phyloP scores from a whole-genome alignment of 306 rosid species.

The Vigna angularis region DNA sequence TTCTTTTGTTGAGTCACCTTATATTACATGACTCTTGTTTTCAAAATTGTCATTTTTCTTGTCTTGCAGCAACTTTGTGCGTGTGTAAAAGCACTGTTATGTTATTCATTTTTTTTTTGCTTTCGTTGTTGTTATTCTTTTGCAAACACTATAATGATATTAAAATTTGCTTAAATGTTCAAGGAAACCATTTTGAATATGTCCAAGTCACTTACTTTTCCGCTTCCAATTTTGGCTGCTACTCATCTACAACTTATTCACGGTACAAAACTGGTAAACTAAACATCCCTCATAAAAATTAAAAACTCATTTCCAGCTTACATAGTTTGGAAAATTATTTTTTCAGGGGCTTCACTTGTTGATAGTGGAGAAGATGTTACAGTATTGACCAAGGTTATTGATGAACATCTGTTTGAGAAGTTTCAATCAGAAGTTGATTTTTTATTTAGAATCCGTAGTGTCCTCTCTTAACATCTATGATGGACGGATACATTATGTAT shows the following conservation, averaged over 20 bases:
- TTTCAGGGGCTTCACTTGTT: slow-evolving; percentile 68
- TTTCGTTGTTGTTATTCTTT: slow-evolving; percentile 35
- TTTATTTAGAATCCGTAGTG: slow-evolving; percentile 22
- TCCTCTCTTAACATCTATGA: slow-evolving; percentile 9
- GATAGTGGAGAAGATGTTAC: slow-evolving; percentile 51
- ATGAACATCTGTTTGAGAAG: slow-evolving; percentile 32
- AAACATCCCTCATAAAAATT: slow-evolving; percentile 38
- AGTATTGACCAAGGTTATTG: slow-evolving; percentile 66
- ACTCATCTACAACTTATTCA: slow-evolving; percentile 85
- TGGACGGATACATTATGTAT: not conserved
- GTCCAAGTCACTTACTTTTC: slow-evolving; percentile 83
- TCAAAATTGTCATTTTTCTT: slow-evolving; percentile 28
- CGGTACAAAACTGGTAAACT: slow-evolving; percentile 57
- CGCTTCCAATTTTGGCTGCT: slow-evolving; percentile 87
- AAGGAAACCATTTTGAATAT: slow-evolving; percentile 75
- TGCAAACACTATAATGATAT: slow-evolving; percentile 17
- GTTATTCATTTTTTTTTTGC: slow-evolving; percentile 11
- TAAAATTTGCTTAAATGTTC: slow-evolving; percentile 42
- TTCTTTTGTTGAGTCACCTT: slow-evolving; percentile 25
- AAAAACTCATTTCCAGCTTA: slow-evolving; percentile 41
- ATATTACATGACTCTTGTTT: slow-evolving; percentile 10
- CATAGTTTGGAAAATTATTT: slow-evolving; percentile 36
- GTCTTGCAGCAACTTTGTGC: not conserved
- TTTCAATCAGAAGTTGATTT: slow-evolving; percentile 35
- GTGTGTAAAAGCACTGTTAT: not conserved